Conservation (phyloP, 1,284 basidiomycete genomes). For the Pascua sp. region DNA sequence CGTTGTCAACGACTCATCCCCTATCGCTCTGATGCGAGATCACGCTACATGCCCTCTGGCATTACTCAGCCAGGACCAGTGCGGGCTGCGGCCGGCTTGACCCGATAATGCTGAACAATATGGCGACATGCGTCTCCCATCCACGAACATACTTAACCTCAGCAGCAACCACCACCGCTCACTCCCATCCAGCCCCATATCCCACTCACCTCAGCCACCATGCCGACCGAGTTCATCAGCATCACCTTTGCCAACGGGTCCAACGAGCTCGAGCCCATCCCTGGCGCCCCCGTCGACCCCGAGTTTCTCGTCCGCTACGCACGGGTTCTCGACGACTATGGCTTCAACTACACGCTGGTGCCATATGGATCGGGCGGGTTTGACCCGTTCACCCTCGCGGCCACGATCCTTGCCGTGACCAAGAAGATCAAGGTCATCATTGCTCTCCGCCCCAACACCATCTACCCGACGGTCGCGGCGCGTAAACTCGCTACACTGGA, state of each 20-base stretch:
- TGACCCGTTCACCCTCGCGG: conserved; percentile 34
- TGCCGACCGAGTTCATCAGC: conserved; percentile 32
- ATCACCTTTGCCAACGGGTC: conserved; percentile 30
- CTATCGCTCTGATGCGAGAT: too few species aligned
- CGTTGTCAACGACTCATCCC: too few species aligned
- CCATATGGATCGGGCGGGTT: conserved; percentile 30
- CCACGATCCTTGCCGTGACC: conserved; percentile 26
- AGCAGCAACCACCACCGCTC: too few species aligned
- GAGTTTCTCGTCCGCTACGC: conserved; percentile 34
- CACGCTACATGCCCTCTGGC: too few species aligned
- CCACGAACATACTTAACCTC: too few species aligned
- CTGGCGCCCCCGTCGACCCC: conserved; percentile 25
- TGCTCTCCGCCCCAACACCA: conserved; percentile 34
- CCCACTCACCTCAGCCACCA: conserved; percentile 2
- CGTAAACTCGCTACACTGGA: conserved; percentile 31
- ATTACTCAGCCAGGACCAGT: too few species aligned
- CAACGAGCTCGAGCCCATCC: conserved; percentile 27
- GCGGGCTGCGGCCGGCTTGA: too few species aligned
- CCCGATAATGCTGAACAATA: too few species aligned
- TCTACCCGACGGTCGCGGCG: conserved; percentile 35
- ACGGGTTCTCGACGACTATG: conserved; percentile 31
- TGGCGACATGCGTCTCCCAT: too few species aligned
- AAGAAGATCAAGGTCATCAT: conserved; percentile 32
- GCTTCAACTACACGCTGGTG: conserved; percentile 18
- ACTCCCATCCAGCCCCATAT: too few species aligned